These are phyloP conservation scores for Globisporangium takayamanum DNA, from an alignment of 352 stramenopile genomes.

Conservation along the genomic window DNA sequence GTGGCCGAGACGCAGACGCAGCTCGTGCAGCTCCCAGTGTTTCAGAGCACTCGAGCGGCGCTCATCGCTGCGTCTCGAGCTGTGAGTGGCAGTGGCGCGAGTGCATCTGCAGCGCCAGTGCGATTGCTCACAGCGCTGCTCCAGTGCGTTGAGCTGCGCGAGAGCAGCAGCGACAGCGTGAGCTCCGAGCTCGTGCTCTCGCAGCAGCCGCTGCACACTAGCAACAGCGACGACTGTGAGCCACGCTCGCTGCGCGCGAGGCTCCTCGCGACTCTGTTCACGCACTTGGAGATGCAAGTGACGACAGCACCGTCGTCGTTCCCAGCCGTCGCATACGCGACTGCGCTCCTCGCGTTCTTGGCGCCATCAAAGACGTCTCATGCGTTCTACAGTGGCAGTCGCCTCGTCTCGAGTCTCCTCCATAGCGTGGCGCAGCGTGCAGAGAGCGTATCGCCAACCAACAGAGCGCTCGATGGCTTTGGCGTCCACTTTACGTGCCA, in stretches of 20 bases:
- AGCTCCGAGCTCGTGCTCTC: neutral
- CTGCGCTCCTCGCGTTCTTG: slow-evolving; percentile 32
- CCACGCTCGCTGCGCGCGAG: slow-evolving; percentile 5
- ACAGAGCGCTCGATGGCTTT: slow-evolving; percentile 39
- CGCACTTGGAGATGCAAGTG: slow-evolving; percentile 7
- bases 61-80: slow-evolving; percentile 6
- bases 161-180: neutral
- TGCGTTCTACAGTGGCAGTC: slow-evolving; percentile 5
- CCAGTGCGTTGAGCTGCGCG: slow-evolving; percentile 13
- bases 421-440: slow-evolving; percentile 28
- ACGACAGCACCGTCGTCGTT: slow-evolving; percentile 12
- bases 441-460: slow-evolving; percentile 15
- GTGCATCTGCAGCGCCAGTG: slow-evolving; percentile 7
- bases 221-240: neutral
- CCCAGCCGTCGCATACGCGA: slow-evolving; percentile 29
- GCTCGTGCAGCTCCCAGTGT: slow-evolving; percentile 44
- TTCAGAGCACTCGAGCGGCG: slow-evolving; percentile 13
- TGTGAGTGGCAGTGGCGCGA: slow-evolving; percentile 1
- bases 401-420: slow-evolving; percentile 30
- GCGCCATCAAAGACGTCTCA: slow-evolving; percentile 4
- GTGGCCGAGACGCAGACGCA: slow-evolving; percentile 24
- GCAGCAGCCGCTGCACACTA: neutral
- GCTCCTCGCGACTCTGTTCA: slow-evolving; percentile 10
- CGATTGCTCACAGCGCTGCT: slow-evolving; percentile 16
- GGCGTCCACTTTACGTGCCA: slow-evolving; percentile 44